Percentiles rank a stretch among this genome's conserved stretches.
phyloP scores from a whole-genome alignment of 208 protist genomes.

The Leishmania aethiopica region DNA sequence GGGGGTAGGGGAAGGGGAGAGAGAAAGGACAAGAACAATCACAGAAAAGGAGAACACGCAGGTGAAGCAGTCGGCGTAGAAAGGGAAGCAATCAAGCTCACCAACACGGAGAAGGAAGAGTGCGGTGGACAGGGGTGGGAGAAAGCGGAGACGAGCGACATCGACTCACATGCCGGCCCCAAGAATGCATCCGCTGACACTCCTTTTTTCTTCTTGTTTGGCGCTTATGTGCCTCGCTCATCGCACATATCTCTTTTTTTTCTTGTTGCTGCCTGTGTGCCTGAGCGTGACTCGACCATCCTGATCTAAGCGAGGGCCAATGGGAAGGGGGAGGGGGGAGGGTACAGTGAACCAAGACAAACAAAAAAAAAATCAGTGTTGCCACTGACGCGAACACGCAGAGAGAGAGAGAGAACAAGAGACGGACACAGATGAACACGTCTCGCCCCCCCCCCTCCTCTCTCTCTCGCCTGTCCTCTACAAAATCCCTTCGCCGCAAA shows the following conservation, averaged over 20 bases:
- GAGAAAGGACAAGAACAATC: too few species aligned
- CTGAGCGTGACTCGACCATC: background rate
- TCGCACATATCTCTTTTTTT: background rate
- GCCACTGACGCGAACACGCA: background rate
- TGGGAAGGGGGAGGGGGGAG: background rate
- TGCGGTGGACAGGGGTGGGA: background rate
- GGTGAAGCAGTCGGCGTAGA: too few species aligned
- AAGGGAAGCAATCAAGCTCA: too few species aligned
- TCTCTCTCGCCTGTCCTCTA: background rate
- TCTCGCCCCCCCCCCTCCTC: background rate
- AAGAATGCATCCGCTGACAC: background rate
- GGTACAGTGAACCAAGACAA: background rate
- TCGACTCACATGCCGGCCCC: background rate
- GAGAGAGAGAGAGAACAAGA: background rate
- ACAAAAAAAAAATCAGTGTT: background rate
- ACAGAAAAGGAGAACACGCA: too few species aligned
- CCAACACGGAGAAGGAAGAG: too few species aligned
- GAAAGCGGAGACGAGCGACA: background rate
- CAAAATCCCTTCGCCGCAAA: background rate
- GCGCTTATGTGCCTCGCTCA: background rate
- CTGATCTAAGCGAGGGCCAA: background rate
- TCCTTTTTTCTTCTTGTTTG: too few species aligned
- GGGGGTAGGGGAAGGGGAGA: too few species aligned
- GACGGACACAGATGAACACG: background rate
- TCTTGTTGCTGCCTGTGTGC: background rate